phyloP scores from a whole-genome alignment of 148 eudicot genomes.

The Fagopyrum homotropicum region DNA sequence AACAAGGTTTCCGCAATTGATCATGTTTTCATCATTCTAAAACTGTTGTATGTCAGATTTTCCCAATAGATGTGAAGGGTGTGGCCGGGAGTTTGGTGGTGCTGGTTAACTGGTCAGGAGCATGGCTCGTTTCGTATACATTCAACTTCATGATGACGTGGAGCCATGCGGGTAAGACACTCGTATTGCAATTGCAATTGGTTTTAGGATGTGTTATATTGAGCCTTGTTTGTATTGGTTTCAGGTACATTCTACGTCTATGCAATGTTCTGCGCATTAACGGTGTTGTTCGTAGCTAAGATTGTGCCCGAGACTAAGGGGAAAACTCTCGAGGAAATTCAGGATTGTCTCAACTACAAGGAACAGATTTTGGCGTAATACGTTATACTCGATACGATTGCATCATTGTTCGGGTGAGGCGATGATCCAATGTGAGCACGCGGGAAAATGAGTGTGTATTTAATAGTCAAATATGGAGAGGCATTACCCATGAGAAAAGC shows the following conservation, averaged over 20 bases:
- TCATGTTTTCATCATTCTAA: background rate
- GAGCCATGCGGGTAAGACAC: background rate
- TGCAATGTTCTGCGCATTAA: slow-evolving; percentile 37
- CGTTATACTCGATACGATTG: no score
- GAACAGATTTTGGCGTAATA: slow-evolving; percentile 13
- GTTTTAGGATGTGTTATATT: background rate
- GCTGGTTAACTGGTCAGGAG: background rate
- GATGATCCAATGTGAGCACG: no score
- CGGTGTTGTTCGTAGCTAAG: slow-evolving; percentile 52
- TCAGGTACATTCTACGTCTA: slow-evolving; percentile 64
- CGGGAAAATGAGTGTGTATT: no score
- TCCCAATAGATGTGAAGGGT: background rate
- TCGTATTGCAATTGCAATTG: no score
- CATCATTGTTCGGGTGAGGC: no score
- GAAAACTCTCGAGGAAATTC: slow-evolving; percentile 65
- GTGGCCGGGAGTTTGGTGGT: background rate
- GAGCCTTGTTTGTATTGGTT: background rate
- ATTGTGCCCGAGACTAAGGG: slow-evolving; percentile 79
- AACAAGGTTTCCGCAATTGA: background rate
- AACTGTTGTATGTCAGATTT: background rate
- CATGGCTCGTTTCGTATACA: background rate
- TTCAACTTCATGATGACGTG: slow-evolving; percentile 6
- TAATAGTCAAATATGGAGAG: no score
- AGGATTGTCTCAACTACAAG: slow-evolving; percentile 35
- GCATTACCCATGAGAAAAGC: no score